Percentiles rank a stretch among this genome's conserved stretches.
These are phyloP conservation scores for Pseudocercospora fijiensis DNA, from an alignment of 2,329 filamentous ascomycete species.

Conservation along the genomic window DNA sequence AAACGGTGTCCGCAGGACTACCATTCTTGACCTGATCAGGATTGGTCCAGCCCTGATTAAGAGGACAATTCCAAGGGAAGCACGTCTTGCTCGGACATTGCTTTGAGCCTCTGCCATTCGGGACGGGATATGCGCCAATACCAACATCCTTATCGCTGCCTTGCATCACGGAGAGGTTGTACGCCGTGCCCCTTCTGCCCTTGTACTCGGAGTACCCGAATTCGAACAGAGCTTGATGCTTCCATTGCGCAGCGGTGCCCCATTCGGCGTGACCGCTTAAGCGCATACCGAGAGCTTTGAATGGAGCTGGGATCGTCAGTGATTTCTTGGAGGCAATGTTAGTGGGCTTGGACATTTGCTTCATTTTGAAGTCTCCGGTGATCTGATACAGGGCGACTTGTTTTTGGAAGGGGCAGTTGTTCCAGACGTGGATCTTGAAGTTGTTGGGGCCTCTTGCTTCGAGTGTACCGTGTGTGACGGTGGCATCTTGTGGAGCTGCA, in stretches of 20 bases:
- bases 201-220: conserved; percentile 32
- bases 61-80: conserved; percentile 27
- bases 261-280: conserved; percentile 33
- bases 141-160: conserved; percentile 31
- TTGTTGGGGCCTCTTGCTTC: conserved; percentile 20
- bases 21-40: conserved; percentile 28
- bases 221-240: conserved; percentile 32
- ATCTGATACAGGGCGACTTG: conserved; percentile 34
- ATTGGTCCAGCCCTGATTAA: conserved; percentile 32
- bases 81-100: conserved; percentile 31
- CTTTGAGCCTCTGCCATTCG: conserved; percentile 25
- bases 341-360: conserved; percentile 24
- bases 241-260: conserved; percentile 31
- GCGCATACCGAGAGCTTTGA: conserved; percentile 32
- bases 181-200: conserved; percentile 29
- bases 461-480: conserved; percentile 7
- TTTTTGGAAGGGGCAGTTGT: conserved; percentile 32
- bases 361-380: conserved; percentile 28
- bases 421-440: conserved; percentile 33
- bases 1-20: conserved; percentile 36
- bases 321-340: conserved; percentile 22
- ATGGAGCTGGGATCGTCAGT: conserved; percentile 27
- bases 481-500: conserved; percentile 7
- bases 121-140: conserved; percentile 27
- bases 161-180: conserved; percentile 32